Evolutionary conservation across 2,329 filamentous ascomycete genomes (phyloP).

Genomic region (Dothistroma pini): DNA sequence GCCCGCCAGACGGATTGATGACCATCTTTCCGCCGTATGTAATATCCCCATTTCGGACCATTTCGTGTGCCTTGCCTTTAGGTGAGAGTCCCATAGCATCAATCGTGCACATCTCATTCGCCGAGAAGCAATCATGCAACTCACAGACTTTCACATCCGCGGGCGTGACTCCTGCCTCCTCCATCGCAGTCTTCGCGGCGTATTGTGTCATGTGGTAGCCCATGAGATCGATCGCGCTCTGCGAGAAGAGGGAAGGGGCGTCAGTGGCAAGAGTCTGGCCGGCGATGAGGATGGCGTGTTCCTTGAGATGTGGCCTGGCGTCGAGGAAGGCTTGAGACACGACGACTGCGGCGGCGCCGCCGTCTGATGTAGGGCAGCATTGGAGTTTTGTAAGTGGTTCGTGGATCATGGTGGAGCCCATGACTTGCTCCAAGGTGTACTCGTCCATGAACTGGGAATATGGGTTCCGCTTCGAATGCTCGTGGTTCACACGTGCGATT

Average conservation of each 20-base stretch:
- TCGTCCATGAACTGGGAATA: constrained; percentile 97
- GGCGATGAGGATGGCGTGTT: constrained; percentile 82
- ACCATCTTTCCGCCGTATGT: constrained; percentile 75
- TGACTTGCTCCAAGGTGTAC: constrained; percentile 81
- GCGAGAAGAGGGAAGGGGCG: constrained; percentile 71
- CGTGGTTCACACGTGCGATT: constrained; percentile 89
- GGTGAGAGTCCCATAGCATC: constrained; percentile 77
- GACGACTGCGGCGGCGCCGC: constrained; percentile 80
- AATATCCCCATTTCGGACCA: constrained; percentile 82
- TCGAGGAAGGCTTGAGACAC: constrained; percentile 88
- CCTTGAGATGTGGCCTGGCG: constrained; percentile 73
- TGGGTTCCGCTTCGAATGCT: constrained; percentile 85
- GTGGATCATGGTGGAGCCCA: constrained; percentile 72
- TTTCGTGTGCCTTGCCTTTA: constrained; percentile 83
- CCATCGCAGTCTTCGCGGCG: constrained; percentile 66
- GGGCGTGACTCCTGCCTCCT: constrained; percentile 65
- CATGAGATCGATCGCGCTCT: constrained; percentile 79
- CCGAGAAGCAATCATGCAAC: constrained; percentile 93
- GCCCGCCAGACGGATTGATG: constrained; percentile 57
- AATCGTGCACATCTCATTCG: constrained; percentile 88
- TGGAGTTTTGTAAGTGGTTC: constrained; percentile 94
- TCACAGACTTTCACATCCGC: constrained; percentile 79
- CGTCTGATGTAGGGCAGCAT: constrained; percentile 95
- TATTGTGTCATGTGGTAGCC: constrained; percentile 79
- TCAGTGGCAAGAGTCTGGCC: constrained; percentile 88